Evolutionary conservation across 495 filamentous ascomycete genomes (phyloP), one percentile per base, ranked within the genome.

Genomic region (Friedmanniomyces endolithicus): DNA sequence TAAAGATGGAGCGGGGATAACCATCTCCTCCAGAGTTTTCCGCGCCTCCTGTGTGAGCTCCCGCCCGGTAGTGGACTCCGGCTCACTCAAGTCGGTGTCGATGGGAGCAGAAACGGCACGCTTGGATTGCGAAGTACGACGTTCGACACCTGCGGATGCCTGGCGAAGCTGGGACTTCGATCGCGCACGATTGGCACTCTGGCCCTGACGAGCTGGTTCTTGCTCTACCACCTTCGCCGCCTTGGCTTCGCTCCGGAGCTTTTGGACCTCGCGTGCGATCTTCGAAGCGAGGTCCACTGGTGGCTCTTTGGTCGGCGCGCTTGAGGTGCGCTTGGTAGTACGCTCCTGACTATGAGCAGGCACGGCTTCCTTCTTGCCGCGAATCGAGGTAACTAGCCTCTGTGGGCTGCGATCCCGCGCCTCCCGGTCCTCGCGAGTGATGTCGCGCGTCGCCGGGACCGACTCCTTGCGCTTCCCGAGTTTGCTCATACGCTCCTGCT

Each of bases 11-110:
- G 11, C 22, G 1, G 55, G 48, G 20, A 52, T 16, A 11, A 16
- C 23, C 17, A 49, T 49, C 4, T 52, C 51, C 33, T 61, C 39
- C 51, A 56, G 34, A 1, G 17, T 52, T 12, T 37, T 54, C 56
- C 27, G 57, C 23, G 31, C 46, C 16, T 23, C 16, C 11, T 29
- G 40, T 16, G 53, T 39, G 6, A 29, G 17, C 25, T 43, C 40
- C 14, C 68, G 64, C 0, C 64, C 67, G 4, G 27, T 31, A 7
- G 68, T 68, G 16, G 65, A 66, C 17, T 66, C 61, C 6, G 25
- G 56, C 40, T 64, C 64, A 48, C 60, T 65, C 19, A 23, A 24
- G 20, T 53, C 56, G 0, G 39, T 24, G 7, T 51, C 51, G 20
- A 20, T 31, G 0, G 48, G 55, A n/a, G 20, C 49, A 17, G 49